Conservation (phyloP, 169 alveolate genomes). For the Cryptosporidium andersoni region DNA sequence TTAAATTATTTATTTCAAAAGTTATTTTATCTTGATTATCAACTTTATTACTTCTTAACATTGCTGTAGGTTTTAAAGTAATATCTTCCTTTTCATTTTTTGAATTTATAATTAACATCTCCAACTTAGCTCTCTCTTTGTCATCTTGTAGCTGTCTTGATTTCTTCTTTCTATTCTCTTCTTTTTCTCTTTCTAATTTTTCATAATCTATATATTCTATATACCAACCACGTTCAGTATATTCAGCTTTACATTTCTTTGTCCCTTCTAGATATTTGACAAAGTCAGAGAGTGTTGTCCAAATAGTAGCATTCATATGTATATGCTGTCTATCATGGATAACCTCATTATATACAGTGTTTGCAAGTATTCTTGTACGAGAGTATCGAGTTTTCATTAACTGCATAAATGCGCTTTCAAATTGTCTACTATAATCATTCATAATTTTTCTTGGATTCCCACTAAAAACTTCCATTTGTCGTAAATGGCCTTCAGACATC, state of each 20-base stretch:
- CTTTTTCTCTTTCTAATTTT: constrained; percentile 75
- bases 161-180: constrained; percentile 20
- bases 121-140: constrained; percentile 59
- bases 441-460: constrained; percentile 88
- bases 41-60: not conserved
- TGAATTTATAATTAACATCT: not conserved
- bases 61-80: constrained; percentile 5
- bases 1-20: too few relatives aligned
- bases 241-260: constrained; percentile 89
- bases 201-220: constrained; percentile 89
- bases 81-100: not conserved
- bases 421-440: constrained; percentile 90
- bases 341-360: constrained; percentile 88
- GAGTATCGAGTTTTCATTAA: constrained; percentile 87
- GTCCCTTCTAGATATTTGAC: constrained; percentile 87
- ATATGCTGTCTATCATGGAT: constrained; percentile 90
- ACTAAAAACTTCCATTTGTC: constrained; percentile 91
- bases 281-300: constrained; percentile 91
- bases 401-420: constrained; percentile 89
- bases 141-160: constrained; percentile 2
- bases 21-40: not conserved
- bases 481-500: constrained; percentile 90
- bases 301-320: constrained; percentile 94
- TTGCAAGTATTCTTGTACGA: constrained; percentile 84
- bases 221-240: constrained; percentile 92